Evolutionary conservation across 1,139 yeast genomes (phyloP).

Genomic region (Suhomyces coccinellae): DNA sequence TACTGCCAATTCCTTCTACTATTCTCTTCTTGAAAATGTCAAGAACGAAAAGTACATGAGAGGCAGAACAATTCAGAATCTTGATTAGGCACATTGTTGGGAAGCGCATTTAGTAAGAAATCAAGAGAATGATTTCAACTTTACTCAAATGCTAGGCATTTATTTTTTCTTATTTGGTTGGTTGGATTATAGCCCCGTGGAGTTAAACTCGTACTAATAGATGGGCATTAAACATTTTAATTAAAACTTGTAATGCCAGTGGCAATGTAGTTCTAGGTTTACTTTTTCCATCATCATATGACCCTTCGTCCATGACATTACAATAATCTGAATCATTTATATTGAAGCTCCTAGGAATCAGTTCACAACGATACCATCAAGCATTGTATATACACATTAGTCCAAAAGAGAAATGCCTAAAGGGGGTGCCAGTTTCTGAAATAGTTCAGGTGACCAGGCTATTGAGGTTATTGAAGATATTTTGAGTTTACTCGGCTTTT

Average conservation of each 20-base stretch:
- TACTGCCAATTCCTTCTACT: conserved; percentile 17
- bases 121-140: too few species aligned
- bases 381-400: not conserved
- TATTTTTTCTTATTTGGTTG: not conserved
- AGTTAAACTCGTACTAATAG: not conserved
- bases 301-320: not conserved
- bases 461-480: too few species aligned
- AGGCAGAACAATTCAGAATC: conserved; percentile 62
- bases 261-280: too few species aligned
- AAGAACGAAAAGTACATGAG: conserved; percentile 61
- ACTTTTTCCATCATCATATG: not conserved
- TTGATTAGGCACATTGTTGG: conserved; percentile 15
- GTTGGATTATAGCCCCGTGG: not conserved
- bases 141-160: too few species aligned
- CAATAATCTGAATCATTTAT: not conserved
- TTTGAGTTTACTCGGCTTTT: too few species aligned
- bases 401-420: not conserved
- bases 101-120: not conserved
- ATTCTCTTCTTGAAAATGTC: conserved; percentile 43
- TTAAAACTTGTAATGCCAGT: not conserved
- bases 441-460: too few species aligned
- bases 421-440: not conserved
- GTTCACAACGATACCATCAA: conserved; percentile 2
- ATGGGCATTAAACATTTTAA: not conserved
- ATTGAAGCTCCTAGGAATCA: conserved; percentile 2